Base-by-base conservation (phyloP, 1,284 basidiomycete genomes). In the Cutaneotrichosporon curvatum region DNA sequence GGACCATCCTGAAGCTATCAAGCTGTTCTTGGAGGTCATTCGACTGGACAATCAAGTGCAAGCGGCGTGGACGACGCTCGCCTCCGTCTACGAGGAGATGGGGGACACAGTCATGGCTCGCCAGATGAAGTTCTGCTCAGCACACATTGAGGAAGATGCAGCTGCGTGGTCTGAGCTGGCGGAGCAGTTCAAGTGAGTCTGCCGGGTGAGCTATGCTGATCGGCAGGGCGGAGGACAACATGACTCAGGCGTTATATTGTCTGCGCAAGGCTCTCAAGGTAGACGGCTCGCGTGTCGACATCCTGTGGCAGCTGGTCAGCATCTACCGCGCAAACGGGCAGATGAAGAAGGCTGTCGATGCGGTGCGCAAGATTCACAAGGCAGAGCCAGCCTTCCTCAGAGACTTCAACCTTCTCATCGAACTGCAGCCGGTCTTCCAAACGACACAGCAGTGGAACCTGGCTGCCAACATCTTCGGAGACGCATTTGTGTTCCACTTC, bases 191-290 rank as follows among this genome's bases (percentile, higher is more conserved):
- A 80, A 78, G 87, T 87, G 52, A 48, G 74, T 55, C 15, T 2
- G 35, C 12, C 6, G n/a, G 6, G 12, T 12, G 3, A 36, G 11
- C n/a, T 8, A 53, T 52, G 20, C 47, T 28, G 25, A 50, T 45
- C 42, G 4, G 4, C 56, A 85, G 86, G 55, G 79, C 80, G 7
- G 68, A 81, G 22, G 85, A 83, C 3, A 81, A 82, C 50, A 77
- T 80, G 37, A 83, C 89, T 45, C 90, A 97, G 70, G 87, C 90
- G 0, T 72, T 95, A 22, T 96, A 97, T 66, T 97, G 94, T 64
- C 86, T 87, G 60, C 78, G 84, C 0, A 92, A 96, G 63, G 81
- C 87, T 0, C 81, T 85, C 61, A 82, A 79, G 53, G 75, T 86
- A 21, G 84, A 92, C 61, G 83, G 85, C 5, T 76, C 77, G 4